Percentiles rank a stretch among this genome's conserved stretches.
These are phyloP conservation scores for Colletotrichum noveboracense DNA, from an alignment of 2,329 filamentous ascomycete genomes.

Conservation along the genomic window DNA sequence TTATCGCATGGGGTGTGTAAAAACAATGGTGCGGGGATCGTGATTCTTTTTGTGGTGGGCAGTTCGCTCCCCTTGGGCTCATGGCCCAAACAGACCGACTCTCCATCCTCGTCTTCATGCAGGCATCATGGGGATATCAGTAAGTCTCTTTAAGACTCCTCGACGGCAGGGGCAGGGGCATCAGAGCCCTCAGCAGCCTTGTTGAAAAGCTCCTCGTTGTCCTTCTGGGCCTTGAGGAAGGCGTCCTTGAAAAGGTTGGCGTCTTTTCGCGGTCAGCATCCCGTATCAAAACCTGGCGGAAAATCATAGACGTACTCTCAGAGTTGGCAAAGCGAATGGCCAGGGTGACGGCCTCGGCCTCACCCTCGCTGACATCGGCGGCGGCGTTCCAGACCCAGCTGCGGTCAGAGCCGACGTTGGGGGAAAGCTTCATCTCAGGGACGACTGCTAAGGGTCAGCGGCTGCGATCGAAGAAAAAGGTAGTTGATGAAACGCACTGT, in stretches of 20 bases:
- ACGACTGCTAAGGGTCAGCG: constrained; percentile 67
- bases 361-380: constrained; percentile 96
- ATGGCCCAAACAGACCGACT: neutral
- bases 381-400: constrained; percentile 99
- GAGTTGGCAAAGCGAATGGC: constrained; percentile 98
- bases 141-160: constrained; percentile 6
- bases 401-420: constrained; percentile 97
- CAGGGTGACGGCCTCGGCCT: constrained; percentile 93
- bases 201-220: constrained; percentile 87
- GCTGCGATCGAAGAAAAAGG: neutral
- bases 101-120: neutral
- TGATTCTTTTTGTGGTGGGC: neutral
- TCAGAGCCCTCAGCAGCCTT: constrained; percentile 41
- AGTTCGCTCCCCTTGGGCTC: neutral
- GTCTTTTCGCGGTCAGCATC: constrained; percentile 60
- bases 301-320: constrained; percentile 74
- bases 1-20: neutral
- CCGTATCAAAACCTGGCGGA: neutral
- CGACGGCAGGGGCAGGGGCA: constrained; percentile 27
- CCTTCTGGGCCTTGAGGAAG: constrained; percentile 95
- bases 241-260: constrained; percentile 98
- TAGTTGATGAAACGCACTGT: constrained; percentile 68
- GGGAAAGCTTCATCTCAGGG: constrained; percentile 97
- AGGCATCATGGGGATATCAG: neutral
- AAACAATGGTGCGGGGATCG: constrained; percentile 17